phyloP scores from a whole-genome alignment of 2,329 filamentous ascomycete genomes.

The Trichoderma sp. region DNA sequence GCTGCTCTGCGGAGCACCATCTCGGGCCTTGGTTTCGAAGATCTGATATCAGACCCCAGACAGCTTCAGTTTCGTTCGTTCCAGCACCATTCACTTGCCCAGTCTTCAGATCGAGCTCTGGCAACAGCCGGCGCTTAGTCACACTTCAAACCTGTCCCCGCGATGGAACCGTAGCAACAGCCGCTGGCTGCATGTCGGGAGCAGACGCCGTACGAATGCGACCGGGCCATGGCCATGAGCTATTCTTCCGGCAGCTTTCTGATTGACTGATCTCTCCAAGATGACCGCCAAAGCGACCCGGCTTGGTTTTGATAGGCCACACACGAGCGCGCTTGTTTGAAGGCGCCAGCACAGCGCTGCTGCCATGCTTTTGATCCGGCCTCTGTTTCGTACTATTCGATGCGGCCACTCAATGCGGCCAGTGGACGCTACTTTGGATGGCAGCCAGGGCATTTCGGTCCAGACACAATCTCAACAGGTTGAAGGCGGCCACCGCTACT shows the following conservation, averaged over 20 bases:
- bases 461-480: background rate
- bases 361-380: background rate
- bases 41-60: background rate
- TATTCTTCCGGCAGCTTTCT: background rate
- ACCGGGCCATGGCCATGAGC: background rate
- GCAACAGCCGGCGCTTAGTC: slow-evolving; percentile 17
- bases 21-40: background rate
- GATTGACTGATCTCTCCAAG: background rate
- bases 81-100: background rate
- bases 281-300: background rate
- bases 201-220: slow-evolving; percentile 1
- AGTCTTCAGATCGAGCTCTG: background rate
- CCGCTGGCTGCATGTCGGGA: slow-evolving; percentile 16
- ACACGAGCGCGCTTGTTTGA: slow-evolving; percentile 19
- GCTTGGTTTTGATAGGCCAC: background rate
- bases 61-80: background rate
- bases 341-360: background rate
- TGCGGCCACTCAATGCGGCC: background rate
- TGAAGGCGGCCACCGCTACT: background rate
- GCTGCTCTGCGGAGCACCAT: background rate
- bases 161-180: slow-evolving; percentile 18
- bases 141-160: background rate
- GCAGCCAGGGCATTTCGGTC: background rate
- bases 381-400: background rate
- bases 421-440: background rate